Evolutionary conservation across 2,329 filamentous ascomycete species (phyloP), one percentile per base, ranked within the genome.

Genomic region (Xylaria sp.): DNA sequence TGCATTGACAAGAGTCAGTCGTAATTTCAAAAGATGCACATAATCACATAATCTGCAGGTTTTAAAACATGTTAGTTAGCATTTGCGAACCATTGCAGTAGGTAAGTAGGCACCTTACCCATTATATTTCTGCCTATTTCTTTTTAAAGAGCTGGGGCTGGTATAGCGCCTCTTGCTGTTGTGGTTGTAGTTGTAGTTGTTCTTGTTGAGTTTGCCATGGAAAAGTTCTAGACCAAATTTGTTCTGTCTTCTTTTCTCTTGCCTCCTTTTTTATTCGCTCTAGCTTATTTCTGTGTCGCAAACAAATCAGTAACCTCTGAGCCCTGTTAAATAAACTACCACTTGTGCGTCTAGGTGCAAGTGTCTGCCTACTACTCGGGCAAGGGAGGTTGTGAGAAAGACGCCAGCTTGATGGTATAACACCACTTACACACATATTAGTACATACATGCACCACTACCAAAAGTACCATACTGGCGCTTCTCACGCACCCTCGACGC

Each of bases 1-100:
- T 72, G 64, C 70, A 72, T 72, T 20, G 56, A 55, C 52, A 59
- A 46, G 18, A 72, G 70, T 71, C 70, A 72, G 57, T 71, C 49
- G 70, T 55, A 68, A 68, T 64, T 55, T 68, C 56, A 13, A 54
- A 25, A 51, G 59, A 54, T 62, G 63, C 70, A 66, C 46, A n/a
- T n/a, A 46, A 68, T 39, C 67, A 63, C 41, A 64, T 52, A 62
- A 58, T 46, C 62, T 69, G 70, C 66, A 69, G 62, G 70, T 72
- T 72, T 72, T 51, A 71, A 39, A 43, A 62, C 57, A 60, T 61
- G 48, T 70, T 65, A 64, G 64, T 62, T 36, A 36, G 33, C 10
- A 68, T 59, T 57, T 13, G 69, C 60, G 61, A 61, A 48, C 59
- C 7, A 63, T 64, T 62, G 51, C 46, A 20, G 28, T 28, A 28